These are phyloP conservation scores for Plenodomus lindquistii DNA, from an alignment of 2,329 filamentous ascomycete genomes.

Conservation along the genomic window DNA sequence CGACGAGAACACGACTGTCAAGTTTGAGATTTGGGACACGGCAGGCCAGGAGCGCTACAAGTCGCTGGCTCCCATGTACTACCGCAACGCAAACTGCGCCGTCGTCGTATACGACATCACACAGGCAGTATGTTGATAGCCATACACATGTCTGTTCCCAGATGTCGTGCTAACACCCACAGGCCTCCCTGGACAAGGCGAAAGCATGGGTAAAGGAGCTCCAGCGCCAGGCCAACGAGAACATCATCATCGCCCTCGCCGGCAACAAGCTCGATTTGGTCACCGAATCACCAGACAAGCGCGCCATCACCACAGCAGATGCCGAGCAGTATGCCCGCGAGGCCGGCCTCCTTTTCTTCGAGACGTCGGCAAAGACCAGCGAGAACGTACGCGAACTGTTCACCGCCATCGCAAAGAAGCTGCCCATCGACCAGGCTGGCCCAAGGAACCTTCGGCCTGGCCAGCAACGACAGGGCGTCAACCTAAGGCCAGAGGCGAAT, in stretches of 20 bases:
- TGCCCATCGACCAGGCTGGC: conserved; percentile 94
- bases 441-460: conserved; percentile 75
- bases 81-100: conserved; percentile 98
- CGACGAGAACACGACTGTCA: conserved; percentile 97
- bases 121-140: conserved; percentile 74
- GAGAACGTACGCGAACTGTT: conserved; percentile 96
- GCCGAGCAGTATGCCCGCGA: conserved; percentile 95
- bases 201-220: conserved; percentile 99
- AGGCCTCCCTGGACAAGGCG: conserved; percentile 98
- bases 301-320: conserved; percentile 84
- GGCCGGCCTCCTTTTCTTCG: conserved; percentile 94
- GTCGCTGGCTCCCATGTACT: conserved; percentile 99
- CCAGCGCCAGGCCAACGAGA: conserved; percentile 98
- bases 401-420: conserved; percentile 95
- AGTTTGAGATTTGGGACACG: conserved; percentile 95
- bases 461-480: conserved; percentile 65
- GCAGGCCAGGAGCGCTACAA: conserved; percentile 99
- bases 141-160: background rate
- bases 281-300: conserved; percentile 91
- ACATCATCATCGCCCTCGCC: conserved; percentile 97
- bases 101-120: conserved; percentile 99
- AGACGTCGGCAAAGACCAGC: conserved; percentile 96
- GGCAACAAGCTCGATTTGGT: conserved; percentile 95
- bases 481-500: conserved; percentile 66
- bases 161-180: conserved; percentile 19